Evolutionary conservation across 495 filamentous ascomycete genomes (phyloP), one percentile per base, ranked within the genome.

Genomic region (Lepidopterella palustris): DNA sequence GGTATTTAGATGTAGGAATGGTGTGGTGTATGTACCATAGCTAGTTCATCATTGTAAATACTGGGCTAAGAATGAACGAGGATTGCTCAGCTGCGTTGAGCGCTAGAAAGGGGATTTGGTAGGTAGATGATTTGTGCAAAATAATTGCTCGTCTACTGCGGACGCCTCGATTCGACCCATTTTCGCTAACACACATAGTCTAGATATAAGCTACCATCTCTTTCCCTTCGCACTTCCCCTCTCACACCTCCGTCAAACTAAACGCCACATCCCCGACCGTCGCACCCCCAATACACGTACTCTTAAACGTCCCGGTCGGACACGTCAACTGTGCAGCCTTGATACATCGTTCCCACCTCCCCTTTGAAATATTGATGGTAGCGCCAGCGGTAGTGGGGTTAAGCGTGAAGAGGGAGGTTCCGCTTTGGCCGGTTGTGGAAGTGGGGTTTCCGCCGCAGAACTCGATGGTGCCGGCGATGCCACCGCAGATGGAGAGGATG

Each of bases 401-500:
- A 1, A 83, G 59, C 26, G 39, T 68, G 63, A 83, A 82, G 51
- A 72, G 61, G 4, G 80, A 80, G 5, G 71, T 78, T 5, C 79
- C 79, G 0, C 71, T 74, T 29, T 61, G 59, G 27, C 78, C 79
- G 0, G 59, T 65, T 4, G 77, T 80, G 2, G 63, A 67, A 28
- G 65, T 45, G 1, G 74, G 74, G 11, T 60, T 35, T 18, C 76
- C 78, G 1, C 54, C 68, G 58, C 80, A 81, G 53, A 75, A 72
- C 18, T 71, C 66, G 25, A 75, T 74, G 5, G 72, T 51, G 5
- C 78, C 77, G 0, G 78, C 69, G 54, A 81, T 79, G 39, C 76
- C 73, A n/a, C 74, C 74, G 70, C 79, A 83, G 69, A 82, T 82
- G 53, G 63, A 61, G 5, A 83, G 78, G 53, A 78, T 71, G 24